These are phyloP conservation scores for Trichophyton rubrum DNA, from an alignment of 2,329 filamentous ascomycete genomes.

Conservation along the genomic window DNA sequence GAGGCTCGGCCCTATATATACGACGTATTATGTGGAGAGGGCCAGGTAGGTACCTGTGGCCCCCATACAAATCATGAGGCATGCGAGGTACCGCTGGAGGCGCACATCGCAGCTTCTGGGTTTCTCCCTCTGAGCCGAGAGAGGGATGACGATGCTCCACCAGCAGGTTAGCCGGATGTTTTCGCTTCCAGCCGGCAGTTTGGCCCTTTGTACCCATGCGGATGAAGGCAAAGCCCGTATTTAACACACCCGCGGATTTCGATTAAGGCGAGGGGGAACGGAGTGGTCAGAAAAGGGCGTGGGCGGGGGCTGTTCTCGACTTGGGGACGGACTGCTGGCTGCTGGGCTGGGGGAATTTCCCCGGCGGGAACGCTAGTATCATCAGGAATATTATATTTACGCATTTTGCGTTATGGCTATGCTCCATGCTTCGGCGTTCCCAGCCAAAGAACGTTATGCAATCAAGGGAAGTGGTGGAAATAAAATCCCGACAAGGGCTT, in stretches of 20 bases:
- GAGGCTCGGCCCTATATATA: background rate
- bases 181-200: slow-evolving; percentile 3
- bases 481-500: background rate
- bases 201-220: background rate
- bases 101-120: background rate
- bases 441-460: slow-evolving; percentile 3
- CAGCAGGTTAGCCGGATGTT: background rate
- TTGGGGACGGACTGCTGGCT: background rate
- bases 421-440: slow-evolving; percentile 1
- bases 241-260: background rate
- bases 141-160: background rate
- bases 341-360: too few species aligned
- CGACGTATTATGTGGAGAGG: background rate
- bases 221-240: slow-evolving; percentile 2
- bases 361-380: too few species aligned
- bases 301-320: background rate
- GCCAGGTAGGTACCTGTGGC: background rate
- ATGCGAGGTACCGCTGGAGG: background rate
- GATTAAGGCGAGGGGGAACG: background rate
- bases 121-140: background rate
- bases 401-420: background rate
- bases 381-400: background rate
- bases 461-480: background rate
- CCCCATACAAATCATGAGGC: background rate
- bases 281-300: background rate